Evolutionary conservation across 2,329 filamentous ascomycete species (phyloP), one percentile per base, ranked within the genome.

Genomic region (Ophiocordyceps australis): DNA sequence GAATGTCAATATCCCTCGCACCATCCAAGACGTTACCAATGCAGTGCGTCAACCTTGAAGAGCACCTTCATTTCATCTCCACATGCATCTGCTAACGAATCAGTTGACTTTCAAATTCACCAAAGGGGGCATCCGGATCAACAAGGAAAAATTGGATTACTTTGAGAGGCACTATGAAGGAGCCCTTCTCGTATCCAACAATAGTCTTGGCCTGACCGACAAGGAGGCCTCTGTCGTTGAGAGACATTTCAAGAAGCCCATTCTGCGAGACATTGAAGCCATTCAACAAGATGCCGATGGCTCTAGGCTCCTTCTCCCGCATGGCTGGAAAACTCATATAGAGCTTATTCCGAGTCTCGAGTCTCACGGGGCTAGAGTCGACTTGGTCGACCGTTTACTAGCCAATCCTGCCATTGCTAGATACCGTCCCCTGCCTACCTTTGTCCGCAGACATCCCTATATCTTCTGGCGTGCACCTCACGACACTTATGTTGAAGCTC

Each of bases 21-120:
- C 61, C 14, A 52, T 94, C 30, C 45, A 72, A 1, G 66, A 82
- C 8, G 64, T 98, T 27, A 62, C 81, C 23, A 46, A 73, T 12
- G 70, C 71, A 30, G 77, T 78, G 54, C 28, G 64, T 42, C n/a
- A n/a, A n/a, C n/a, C n/a, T n/a, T n/a, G n/a, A n/a, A n/a, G n/a
- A n/a, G n/a, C n/a, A n/a, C n/a, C n/a, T n/a, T n/a, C n/a, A n/a
- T 22, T 11, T 7, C 7, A 5, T 9, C 5, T 5, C n/a, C 15
- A 9, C 12, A 7, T 4, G 2, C 7, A 13, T 21, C 2, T 31
- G 23, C 42, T 51, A 28, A 55, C 26, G 22, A 5, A 22, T 11
- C 31, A 81, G 66, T 86, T 94, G 44, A 71, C 74, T 23, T 62
- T 92, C 35, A 83, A 82, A 42, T 91, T 94, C 51, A 95, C 83